phyloP scores from a whole-genome alignment of 1,284 basidiomycete species.

The Ganoderma meredithae region DNA sequence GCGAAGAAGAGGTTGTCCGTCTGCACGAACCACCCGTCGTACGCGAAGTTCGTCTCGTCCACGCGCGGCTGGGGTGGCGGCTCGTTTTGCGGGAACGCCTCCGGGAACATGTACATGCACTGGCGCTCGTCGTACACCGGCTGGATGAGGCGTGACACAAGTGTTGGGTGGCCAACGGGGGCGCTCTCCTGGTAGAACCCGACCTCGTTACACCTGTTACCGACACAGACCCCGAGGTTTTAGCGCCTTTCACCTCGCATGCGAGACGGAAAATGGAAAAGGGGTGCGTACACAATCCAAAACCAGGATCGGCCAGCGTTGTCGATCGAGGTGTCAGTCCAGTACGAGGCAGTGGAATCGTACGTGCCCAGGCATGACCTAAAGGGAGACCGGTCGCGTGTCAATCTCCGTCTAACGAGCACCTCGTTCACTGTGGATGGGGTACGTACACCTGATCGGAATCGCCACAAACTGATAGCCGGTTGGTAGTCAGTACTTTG shows the following conservation, averaged over 20 bases:
- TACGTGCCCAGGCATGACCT: slow-evolving; percentile 69
- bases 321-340: slow-evolving; percentile 59
- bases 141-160: slow-evolving; percentile 68
- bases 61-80: slow-evolving; percentile 48
- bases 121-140: slow-evolving; percentile 68
- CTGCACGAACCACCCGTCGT: slow-evolving; percentile 68
- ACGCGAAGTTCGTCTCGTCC: slow-evolving; percentile 53
- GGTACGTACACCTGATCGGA: slow-evolving; percentile 50
- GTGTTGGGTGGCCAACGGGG: slow-evolving; percentile 55
- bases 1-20: slow-evolving; percentile 71
- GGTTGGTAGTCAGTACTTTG: slow-evolving; percentile 7
- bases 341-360: slow-evolving; percentile 53
- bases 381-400: not conserved
- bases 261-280: not conserved
- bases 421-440: not conserved
- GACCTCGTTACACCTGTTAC: slow-evolving; percentile 68
- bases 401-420: not conserved
- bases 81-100: slow-evolving; percentile 51
- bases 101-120: slow-evolving; percentile 67
- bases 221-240: not conserved
- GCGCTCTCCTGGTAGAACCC: slow-evolving; percentile 71
- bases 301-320: slow-evolving; percentile 63
- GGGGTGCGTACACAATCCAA: slow-evolving; percentile 61
- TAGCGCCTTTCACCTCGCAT: not conserved
- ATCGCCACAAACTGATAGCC: slow-evolving; percentile 52